A percentile compares a stretch with the other conserved stretches of the same genome.
Evolutionary conservation across 345 rosid species (phyloP).

Genomic region (Cochlearia excelsa): DNA sequence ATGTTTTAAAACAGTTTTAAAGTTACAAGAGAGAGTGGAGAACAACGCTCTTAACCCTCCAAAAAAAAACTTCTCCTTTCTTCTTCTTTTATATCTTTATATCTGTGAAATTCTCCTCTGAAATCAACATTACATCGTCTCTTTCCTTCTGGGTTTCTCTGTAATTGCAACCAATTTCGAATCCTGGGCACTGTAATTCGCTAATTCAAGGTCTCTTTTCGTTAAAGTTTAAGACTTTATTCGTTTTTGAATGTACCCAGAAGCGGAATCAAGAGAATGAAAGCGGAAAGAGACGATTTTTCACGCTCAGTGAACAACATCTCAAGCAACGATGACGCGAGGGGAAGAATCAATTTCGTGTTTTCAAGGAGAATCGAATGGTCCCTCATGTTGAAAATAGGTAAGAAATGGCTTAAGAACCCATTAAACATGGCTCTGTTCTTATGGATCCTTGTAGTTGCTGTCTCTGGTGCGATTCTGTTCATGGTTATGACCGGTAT

Average conservation of each 20-base stretch:
- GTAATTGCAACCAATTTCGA: conserved; percentile 4
- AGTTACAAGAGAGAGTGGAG: too few relatives aligned
- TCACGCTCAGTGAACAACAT: conserved; percentile 53
- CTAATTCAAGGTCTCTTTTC: neutral
- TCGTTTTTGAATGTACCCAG: conserved; percentile 17
- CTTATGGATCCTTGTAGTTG: conserved; percentile 64
- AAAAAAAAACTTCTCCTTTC: too few relatives aligned
- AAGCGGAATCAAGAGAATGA: conserved; percentile 44
- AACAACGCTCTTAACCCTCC: too few relatives aligned
- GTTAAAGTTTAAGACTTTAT: conserved; percentile 30
- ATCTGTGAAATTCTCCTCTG: neutral
- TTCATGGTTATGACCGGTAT: conserved; percentile 96
- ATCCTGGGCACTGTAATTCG: conserved; percentile 7
- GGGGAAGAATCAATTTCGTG: conserved; percentile 50
- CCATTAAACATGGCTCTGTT: conserved; percentile 86
- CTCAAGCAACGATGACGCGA: conserved; percentile 42
- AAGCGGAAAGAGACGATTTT: conserved; percentile 56
- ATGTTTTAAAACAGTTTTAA: too few relatives aligned
- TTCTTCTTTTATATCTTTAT: too few relatives aligned
- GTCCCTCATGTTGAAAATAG: conserved; percentile 47
- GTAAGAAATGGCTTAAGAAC: conserved; percentile 65
- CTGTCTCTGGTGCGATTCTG: conserved; percentile 83
- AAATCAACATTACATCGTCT: neutral
- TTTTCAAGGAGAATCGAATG: conserved; percentile 61
- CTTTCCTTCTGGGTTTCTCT: conserved; percentile 21